Base-by-base conservation (phyloP, 192 early-diverging fungal genomes). In the Backusella westeae region DNA sequence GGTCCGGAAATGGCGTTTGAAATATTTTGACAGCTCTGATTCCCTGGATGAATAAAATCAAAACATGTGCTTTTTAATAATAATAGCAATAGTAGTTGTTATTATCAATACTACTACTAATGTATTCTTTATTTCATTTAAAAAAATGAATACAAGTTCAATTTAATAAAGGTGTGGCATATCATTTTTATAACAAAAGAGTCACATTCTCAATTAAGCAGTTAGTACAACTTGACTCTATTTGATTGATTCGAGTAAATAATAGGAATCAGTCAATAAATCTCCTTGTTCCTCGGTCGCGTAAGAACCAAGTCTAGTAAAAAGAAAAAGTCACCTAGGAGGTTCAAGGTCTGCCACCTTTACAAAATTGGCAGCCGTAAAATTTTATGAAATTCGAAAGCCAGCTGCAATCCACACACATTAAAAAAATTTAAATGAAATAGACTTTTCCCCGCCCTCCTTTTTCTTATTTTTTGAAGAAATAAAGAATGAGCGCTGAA, bases 401-500 rank as follows among this genome's bases (percentile, higher is more conserved):
- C 56, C 56, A 29, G 56, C 56, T 26, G 6, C 46, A 14, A 63
- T 29, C 12, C n/a, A 14, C 56, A 6, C 32, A 53, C 52, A 53
- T 26, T 59, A 26, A 59, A 59, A 63, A 63, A 63, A 63, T 26
- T 46, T 71, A 32, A 26, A n/a, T 49, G 39, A 32, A 49, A 49
- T 23, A 49, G 19, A 71, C 15, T 32, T 32, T 10, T 23, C 23
- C 35, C 21, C 70, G 36, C 70, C 26, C 15, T 46, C 29, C 4
- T 44, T 71, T 71, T 29, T 41, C 21, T 42, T 44, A 39, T 39
- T 42, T 42, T 44, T 21, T 4, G 21, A 17, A 26, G 21, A 44
- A 44, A 71, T 14, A 70, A 29, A 15, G 26, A 46, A 80, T 80
- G 78, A 59, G 15, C 29, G 36, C 41, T 23, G 80, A 81, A 67